phyloP scores from a whole-genome alignment of 306 rosid genomes.

The Rosa lucieae region DNA sequence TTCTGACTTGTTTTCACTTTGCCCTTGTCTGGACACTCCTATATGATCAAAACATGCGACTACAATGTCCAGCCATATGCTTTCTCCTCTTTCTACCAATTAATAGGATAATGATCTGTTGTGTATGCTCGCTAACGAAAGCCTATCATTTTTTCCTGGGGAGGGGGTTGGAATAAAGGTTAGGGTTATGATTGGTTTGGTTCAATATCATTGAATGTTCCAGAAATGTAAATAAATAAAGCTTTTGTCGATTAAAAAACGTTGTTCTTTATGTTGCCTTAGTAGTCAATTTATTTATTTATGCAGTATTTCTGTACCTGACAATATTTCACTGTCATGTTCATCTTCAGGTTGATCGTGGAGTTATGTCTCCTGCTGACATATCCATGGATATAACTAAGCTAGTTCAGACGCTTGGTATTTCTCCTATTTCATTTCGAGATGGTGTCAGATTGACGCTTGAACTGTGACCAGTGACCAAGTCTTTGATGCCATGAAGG shows the following conservation, averaged over 20 bases:
- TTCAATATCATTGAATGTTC: background rate
- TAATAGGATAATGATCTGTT: background rate
- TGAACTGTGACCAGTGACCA: conserved; percentile 26
- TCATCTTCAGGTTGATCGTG: conserved; percentile 65
- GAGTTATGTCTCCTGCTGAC: no score
- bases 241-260: background rate
- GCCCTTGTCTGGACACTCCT: background rate
- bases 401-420: conserved; percentile 57
- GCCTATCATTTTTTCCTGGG: no score
- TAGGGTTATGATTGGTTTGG: background rate
- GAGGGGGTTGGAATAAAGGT: no score
- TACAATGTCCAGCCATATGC: background rate
- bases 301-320: background rate
- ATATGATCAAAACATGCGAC: background rate
- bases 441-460: conserved; percentile 75
- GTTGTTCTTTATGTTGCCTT: conserved; percentile 5
- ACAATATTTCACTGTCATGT: background rate
- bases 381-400: conserved; percentile 81
- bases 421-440: conserved; percentile 59
- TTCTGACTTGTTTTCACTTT: background rate
- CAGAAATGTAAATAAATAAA: no score
- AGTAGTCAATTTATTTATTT: conserved; percentile 3
- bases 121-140: background rate
- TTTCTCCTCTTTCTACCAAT: background rate
- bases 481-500: conserved; percentile 35